Conservation (phyloP, 805 yeast genomes). For the Starmerella cellae region DNA sequence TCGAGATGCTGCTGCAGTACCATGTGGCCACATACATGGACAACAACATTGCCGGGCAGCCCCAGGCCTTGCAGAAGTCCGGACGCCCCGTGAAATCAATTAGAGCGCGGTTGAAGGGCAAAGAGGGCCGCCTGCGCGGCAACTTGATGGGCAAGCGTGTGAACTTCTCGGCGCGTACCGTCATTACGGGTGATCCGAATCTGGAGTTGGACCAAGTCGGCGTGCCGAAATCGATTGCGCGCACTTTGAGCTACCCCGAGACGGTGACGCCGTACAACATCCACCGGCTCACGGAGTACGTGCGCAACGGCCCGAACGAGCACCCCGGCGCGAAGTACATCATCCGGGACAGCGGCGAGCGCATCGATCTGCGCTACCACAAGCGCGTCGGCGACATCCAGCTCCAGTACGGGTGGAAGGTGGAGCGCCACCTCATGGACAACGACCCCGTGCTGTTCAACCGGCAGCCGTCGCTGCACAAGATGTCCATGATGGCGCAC, state of each 20-base stretch:
- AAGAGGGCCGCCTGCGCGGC: slow-evolving; percentile 97
- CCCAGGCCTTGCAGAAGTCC: slow-evolving; percentile 95
- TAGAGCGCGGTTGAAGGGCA: slow-evolving; percentile 98
- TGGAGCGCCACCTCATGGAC: slow-evolving; percentile 95
- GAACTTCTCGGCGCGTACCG: slow-evolving; percentile 97
- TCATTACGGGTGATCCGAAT: slow-evolving; percentile 97
- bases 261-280: slow-evolving; percentile 95
- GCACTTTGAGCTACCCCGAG: slow-evolving; percentile 92
- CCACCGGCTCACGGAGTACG: slow-evolving; percentile 81
- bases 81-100: slow-evolving; percentile 98
- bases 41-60: slow-evolving; percentile 98
- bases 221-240: slow-evolving; percentile 93
- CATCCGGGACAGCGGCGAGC: slow-evolving; percentile 95
- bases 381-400: slow-evolving; percentile 98
- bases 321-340: slow-evolving; percentile 99
- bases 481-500: slow-evolving; percentile 99
- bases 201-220: slow-evolving; percentile 97
- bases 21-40: slow-evolving; percentile 99
- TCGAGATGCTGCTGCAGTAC: slow-evolving; percentile 86
- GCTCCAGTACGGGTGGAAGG: slow-evolving; percentile 97
- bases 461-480: slow-evolving; percentile 98
- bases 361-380: slow-evolving; percentile 92
- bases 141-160: slow-evolving; percentile 99
- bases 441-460: slow-evolving; percentile 95
- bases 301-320: slow-evolving; percentile 96